Evolutionary conservation across 805 yeast genomes (phyloP).

Genomic region (Metschnikowia chrysomelidarum): DNA sequence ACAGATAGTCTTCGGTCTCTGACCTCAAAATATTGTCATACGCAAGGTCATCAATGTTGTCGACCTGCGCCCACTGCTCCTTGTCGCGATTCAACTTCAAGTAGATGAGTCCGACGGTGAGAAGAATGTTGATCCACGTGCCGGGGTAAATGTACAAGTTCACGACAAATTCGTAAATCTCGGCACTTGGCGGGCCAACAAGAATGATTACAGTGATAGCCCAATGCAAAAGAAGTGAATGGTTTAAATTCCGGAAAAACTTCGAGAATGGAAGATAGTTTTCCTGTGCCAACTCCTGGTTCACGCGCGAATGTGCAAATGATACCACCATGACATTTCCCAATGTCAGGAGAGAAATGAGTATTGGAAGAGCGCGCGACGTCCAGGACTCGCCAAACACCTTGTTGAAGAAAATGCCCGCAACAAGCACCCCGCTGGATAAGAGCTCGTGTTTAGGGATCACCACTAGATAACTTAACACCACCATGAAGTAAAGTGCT

Average conservation of each 20-base stretch:
- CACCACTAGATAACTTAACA: conserved; percentile 56
- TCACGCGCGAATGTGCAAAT: conserved; percentile 58
- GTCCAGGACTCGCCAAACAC: conserved; percentile 57
- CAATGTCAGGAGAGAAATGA: conserved; percentile 59
- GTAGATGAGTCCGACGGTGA: conserved; percentile 48
- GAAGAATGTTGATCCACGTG: conserved; percentile 53
- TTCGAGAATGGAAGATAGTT: conserved; percentile 50
- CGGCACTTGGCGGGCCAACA: conserved; percentile 59
- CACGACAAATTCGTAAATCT: conserved; percentile 61
- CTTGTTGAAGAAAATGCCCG: conserved; percentile 58
- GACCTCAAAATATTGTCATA: neutral
- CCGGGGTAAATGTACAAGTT: conserved; percentile 65
- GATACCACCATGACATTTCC: conserved; percentile 67
- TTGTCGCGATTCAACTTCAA: conserved; percentile 40
- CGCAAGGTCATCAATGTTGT: neutral
- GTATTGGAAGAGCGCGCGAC: conserved; percentile 47
- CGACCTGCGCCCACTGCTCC: conserved; percentile 38
- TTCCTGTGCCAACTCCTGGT: conserved; percentile 55
- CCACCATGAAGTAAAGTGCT: conserved; percentile 52
- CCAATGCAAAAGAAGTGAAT: conserved; percentile 56
- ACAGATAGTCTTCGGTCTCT: no score
- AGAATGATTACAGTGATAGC: conserved; percentile 51
- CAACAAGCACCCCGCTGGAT: conserved; percentile 59
- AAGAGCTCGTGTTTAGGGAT: conserved; percentile 47
- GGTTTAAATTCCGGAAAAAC: conserved; percentile 41